Evolutionary conservation across 2,329 filamentous ascomycete species (phyloP).

Genomic region (Colletotrichum horii): DNA sequence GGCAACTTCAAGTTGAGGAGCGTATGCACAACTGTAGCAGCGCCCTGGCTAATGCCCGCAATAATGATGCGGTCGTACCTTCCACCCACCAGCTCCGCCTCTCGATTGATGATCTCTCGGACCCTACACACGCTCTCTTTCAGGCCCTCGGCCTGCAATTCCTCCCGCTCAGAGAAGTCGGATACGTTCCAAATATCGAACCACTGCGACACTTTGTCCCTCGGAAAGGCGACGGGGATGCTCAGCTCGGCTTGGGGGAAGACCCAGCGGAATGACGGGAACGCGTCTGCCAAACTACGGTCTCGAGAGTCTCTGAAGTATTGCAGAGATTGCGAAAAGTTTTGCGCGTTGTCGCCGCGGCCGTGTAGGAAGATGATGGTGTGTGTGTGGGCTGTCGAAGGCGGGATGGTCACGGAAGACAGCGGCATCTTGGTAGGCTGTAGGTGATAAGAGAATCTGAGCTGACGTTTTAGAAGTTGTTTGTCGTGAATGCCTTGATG

Average conservation of each 20-base stretch:
- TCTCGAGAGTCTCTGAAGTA: constrained; percentile 33
- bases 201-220: constrained; percentile 43
- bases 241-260: constrained; percentile 48
- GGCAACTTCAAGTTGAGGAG: constrained; percentile 39
- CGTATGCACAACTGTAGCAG: constrained; percentile 42
- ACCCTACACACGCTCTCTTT: constrained; percentile 40
- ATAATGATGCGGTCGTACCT: constrained; percentile 44
- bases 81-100: constrained; percentile 40
- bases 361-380: constrained; percentile 52
- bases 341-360: constrained; percentile 43
- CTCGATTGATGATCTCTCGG: constrained; percentile 33
- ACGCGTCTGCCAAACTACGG: constrained; percentile 39
- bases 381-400: constrained; percentile 38
- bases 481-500: no score
- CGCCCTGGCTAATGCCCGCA: constrained; percentile 52
- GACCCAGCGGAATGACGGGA: constrained; percentile 54
- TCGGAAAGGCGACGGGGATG: constrained; percentile 26
- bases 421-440: not conserved
- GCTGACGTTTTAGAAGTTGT: not conserved
- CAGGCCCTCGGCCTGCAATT: constrained; percentile 46
- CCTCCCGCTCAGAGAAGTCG: constrained; percentile 44
- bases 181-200: constrained; percentile 54
- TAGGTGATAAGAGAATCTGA: not conserved
- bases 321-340: constrained; percentile 35
- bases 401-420: constrained; percentile 12